These are phyloP conservation scores for Rhytidhysteron rufulum DNA, from an alignment of 2,329 filamentous ascomycete species.

Conservation along the genomic window DNA sequence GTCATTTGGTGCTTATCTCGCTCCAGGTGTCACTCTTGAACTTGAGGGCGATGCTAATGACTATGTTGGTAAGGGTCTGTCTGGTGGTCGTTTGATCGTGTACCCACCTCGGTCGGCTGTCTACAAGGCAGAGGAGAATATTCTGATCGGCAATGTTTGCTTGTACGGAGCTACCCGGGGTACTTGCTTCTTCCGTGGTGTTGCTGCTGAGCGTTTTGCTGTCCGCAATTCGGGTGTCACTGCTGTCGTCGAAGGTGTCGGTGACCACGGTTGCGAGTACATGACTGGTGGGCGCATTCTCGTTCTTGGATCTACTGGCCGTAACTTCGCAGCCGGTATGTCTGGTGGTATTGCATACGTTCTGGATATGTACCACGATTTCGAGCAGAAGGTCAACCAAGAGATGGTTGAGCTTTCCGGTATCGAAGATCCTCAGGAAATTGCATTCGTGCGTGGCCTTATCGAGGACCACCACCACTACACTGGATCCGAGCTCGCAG, in stretches of 20 bases:
- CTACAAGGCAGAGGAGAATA: conserved; percentile 95
- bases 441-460: conserved; percentile 83
- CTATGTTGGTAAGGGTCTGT: conserved; percentile 94
- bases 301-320: conserved; percentile 81
- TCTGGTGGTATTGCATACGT: conserved; percentile 96
- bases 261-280: conserved; percentile 97
- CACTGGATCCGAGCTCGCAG: conserved; percentile 91
- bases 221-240: conserved; percentile 95
- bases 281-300: conserved; percentile 95
- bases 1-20: conserved; percentile 92
- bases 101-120: conserved; percentile 87
- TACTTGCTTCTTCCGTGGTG: conserved; percentile 93
- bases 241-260: conserved; percentile 92
- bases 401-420: conserved; percentile 93
- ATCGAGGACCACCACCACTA: conserved; percentile 98
- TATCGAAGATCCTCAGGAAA: conserved; percentile 80
- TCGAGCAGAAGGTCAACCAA: conserved; percentile 88
- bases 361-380: conserved; percentile 84
- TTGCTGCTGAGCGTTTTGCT: conserved; percentile 92
- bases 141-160: conserved; percentile 90
- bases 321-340: conserved; percentile 98
- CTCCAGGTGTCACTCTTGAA: conserved; percentile 89
- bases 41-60: conserved; percentile 95
- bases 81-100: conserved; percentile 86
- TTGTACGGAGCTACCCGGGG: conserved; percentile 90